Conservation (phyloP, 345 rosid species). For the Kandelia obovata region DNA sequence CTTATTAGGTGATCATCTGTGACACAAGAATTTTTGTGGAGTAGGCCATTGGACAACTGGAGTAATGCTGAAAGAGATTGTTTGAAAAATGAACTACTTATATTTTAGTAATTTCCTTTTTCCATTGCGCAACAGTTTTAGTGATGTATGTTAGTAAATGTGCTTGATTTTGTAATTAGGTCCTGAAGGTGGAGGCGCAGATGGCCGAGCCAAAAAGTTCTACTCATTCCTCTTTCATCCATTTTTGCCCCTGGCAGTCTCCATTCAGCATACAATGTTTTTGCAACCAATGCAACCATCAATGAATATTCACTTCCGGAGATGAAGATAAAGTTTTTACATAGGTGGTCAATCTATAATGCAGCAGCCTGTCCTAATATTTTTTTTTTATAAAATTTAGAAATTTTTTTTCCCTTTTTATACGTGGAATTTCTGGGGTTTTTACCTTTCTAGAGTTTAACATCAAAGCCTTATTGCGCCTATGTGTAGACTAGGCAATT, state of each 20-base stretch:
- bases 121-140: background rate
- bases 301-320: constrained; percentile 85
- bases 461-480: too few relatives aligned
- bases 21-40: too few relatives aligned
- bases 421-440: background rate
- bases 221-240: constrained; percentile 94
- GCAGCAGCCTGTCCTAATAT: background rate
- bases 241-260: constrained; percentile 74
- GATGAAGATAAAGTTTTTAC: constrained; percentile 31
- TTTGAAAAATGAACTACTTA: background rate
- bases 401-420: background rate
- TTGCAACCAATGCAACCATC: constrained; percentile 71
- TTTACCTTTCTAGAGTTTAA: background rate
- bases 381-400: background rate
- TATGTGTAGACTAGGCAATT: too few relatives aligned
- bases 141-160: background rate
- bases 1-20: background rate
- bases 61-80: background rate
- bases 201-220: constrained; percentile 62
- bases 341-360: background rate
- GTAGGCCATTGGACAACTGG: background rate
- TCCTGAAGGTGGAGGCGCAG: constrained; percentile 74
- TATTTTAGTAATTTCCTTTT: background rate
- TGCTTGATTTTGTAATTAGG: constrained; percentile 42
- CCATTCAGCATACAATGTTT: constrained; percentile 75